phyloP scores from a whole-genome alignment of 352 stramenopile species.

The Lagenidium giganteum region DNA sequence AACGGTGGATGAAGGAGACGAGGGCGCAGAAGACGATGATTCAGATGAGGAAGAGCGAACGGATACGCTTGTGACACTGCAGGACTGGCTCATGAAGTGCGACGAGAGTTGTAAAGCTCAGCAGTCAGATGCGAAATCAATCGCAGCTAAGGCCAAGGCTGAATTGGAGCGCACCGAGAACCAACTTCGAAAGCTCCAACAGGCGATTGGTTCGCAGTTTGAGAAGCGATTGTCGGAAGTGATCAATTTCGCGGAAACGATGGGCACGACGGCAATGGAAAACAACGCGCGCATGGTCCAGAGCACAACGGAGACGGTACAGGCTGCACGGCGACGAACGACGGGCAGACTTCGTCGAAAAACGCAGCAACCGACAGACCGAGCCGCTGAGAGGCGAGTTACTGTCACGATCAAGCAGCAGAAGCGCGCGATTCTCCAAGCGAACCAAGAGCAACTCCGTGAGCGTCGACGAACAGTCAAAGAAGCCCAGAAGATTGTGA shows the following conservation, averaged over 20 bases:
- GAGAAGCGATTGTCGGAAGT: slow-evolving; percentile 44
- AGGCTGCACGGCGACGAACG: slow-evolving; percentile 4
- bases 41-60: slow-evolving; percentile 13
- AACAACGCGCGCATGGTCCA: slow-evolving; percentile 11
- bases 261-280: slow-evolving; percentile 10
- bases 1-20: slow-evolving; percentile 9
- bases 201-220: slow-evolving; percentile 53
- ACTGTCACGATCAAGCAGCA: slow-evolving; percentile 49
- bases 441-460: slow-evolving; percentile 33
- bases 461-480: slow-evolving; percentile 37
- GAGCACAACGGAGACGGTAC: slow-evolving; percentile 5
- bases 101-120: slow-evolving; percentile 40
- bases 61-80: slow-evolving; percentile 39
- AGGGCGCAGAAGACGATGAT: slow-evolving; percentile 18
- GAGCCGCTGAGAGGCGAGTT: slow-evolving; percentile 19
- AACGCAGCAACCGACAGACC: neutral
- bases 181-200: slow-evolving; percentile 52
- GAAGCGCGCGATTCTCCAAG: slow-evolving; percentile 38
- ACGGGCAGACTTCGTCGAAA: neutral
- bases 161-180: slow-evolving; percentile 51
- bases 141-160: slow-evolving; percentile 29
- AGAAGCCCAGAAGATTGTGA: slow-evolving; percentile 25
- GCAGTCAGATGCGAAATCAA: slow-evolving; percentile 25
- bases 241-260: slow-evolving; percentile 24
- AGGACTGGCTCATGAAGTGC: slow-evolving; percentile 59